Percentiles rank a stretch among this genome's conserved stretches.
phyloP scores from a whole-genome alignment of 768 basidiomycete genomes.

The Holtermannia corniformis region DNA sequence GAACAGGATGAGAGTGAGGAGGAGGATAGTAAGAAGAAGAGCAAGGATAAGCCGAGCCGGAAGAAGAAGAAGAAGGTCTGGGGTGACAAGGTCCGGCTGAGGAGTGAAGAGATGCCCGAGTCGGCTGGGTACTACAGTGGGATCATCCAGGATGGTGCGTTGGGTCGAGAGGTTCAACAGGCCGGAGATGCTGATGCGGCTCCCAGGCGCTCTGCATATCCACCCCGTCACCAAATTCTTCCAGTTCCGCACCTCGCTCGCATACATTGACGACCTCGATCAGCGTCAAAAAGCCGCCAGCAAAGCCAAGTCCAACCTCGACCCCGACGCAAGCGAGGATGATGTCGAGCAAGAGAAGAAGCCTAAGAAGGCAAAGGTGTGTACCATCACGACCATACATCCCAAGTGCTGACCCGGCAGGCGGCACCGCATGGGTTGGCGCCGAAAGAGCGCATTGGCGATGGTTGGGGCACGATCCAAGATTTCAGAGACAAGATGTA shows the following conservation, averaged over 20 bases:
- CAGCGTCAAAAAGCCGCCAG: constrained; percentile 7
- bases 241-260: constrained; percentile 39
- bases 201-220: constrained; percentile 38
- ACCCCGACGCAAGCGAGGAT: constrained; percentile 11
- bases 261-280: constrained; percentile 39
- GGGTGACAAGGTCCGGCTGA: constrained; percentile 37
- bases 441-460: constrained; percentile 24
- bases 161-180: too few relatives aligned
- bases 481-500: constrained; percentile 36
- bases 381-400: neutral
- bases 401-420: constrained; percentile 1
- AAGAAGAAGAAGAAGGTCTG: constrained; percentile 24
- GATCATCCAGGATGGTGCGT: constrained; percentile 36
- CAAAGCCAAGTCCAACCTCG: constrained; percentile 6
- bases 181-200: neutral
- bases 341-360: constrained; percentile 28
- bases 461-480: constrained; percentile 29
- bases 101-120: constrained; percentile 38
- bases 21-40: constrained; percentile 22
- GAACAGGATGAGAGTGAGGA: constrained; percentile 17
- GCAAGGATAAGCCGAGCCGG: constrained; percentile 2
- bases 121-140: constrained; percentile 40
- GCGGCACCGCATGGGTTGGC: neutral
- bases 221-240: constrained; percentile 36
- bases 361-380: constrained; percentile 2